These are phyloP conservation scores for Coemansia sp. DNA, from an alignment of 192 early-diverging fungal species.

Conservation along the genomic window DNA sequence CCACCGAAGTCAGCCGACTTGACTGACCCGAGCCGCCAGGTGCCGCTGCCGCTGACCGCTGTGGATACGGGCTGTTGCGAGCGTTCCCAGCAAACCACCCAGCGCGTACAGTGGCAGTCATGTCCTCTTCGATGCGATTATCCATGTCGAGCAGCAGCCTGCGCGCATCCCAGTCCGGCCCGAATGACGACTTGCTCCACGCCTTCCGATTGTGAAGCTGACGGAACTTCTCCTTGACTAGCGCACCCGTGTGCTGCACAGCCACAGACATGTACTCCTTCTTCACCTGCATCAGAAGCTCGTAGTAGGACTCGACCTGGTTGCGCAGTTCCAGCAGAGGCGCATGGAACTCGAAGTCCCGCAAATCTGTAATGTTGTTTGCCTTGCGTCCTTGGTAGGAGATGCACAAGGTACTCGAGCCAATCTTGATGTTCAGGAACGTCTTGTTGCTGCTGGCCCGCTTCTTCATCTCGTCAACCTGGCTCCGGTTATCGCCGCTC, in stretches of 20 bases:
- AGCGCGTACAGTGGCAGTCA: too few relatives aligned
- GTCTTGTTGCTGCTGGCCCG: constrained; percentile 78
- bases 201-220: constrained; percentile 50
- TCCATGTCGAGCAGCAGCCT: constrained; percentile 44
- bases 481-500: constrained; percentile 30
- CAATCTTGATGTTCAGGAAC: constrained; percentile 89
- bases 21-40: too few relatives aligned
- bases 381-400: constrained; percentile 72
- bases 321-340: constrained; percentile 45
- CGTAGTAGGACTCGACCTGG: constrained; percentile 49
- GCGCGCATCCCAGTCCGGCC: constrained; percentile 43
- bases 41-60: too few relatives aligned
- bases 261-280: constrained; percentile 47
- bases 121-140: constrained; percentile 28
- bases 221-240: constrained; percentile 49
- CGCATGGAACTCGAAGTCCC: constrained; percentile 49
- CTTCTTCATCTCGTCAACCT: constrained; percentile 77
- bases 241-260: constrained; percentile 47
- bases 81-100: too few relatives aligned
- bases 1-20: too few relatives aligned
- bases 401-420: constrained; percentile 71
- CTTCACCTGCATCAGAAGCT: constrained; percentile 50
- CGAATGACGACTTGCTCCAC: constrained; percentile 45
- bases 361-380: constrained; percentile 44
- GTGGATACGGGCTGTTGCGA: too few relatives aligned